phyloP scores from a whole-genome alignment of 352 stramenopile species.

The Phytophthora lateralis region DNA sequence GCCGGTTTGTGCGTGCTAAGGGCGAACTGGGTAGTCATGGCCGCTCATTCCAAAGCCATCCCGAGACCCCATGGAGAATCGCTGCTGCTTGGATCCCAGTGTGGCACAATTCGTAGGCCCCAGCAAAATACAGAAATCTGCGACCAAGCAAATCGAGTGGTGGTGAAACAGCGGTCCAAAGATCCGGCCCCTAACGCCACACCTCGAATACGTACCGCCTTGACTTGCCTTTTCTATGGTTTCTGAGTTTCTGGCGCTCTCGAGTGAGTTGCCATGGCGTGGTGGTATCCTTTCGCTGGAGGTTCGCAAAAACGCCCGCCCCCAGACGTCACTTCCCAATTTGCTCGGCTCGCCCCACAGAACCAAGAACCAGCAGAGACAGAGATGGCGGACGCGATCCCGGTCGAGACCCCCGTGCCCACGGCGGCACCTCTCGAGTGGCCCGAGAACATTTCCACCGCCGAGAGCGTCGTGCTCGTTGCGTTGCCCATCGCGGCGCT shows the following conservation, averaged over 20 bases:
- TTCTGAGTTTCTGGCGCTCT: not conserved
- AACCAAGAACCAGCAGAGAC: constrained; percentile 1
- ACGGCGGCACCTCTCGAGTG: constrained; percentile 33
- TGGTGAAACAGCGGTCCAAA: constrained; percentile 1
- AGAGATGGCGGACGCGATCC: constrained; percentile 29
- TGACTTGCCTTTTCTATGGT: constrained; percentile 4
- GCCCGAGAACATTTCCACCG: constrained; percentile 49
- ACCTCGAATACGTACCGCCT: not conserved
- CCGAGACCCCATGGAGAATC: no score
- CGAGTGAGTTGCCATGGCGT: constrained; percentile 6
- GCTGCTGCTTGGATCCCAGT: not conserved
- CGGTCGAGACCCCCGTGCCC: constrained; percentile 19
- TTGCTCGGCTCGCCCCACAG: constrained; percentile 23
- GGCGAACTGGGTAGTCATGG: not conserved
- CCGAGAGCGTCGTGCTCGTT: constrained; percentile 43
- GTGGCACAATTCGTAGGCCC: no score
- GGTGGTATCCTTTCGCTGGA: constrained; percentile 6
- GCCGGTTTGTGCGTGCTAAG: constrained; percentile 13
- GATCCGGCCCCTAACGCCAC: not conserved
- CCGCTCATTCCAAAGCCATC: not conserved
- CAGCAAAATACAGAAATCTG: no score
- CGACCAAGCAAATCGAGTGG: constrained; percentile 4
- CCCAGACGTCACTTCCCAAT: constrained; percentile 26
- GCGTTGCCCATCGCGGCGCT: constrained; percentile 54
- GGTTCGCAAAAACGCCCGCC: not conserved